phyloP scores from a whole-genome alignment of 495 filamentous ascomycete species.

The Hypoxylon crocopeplum region DNA sequence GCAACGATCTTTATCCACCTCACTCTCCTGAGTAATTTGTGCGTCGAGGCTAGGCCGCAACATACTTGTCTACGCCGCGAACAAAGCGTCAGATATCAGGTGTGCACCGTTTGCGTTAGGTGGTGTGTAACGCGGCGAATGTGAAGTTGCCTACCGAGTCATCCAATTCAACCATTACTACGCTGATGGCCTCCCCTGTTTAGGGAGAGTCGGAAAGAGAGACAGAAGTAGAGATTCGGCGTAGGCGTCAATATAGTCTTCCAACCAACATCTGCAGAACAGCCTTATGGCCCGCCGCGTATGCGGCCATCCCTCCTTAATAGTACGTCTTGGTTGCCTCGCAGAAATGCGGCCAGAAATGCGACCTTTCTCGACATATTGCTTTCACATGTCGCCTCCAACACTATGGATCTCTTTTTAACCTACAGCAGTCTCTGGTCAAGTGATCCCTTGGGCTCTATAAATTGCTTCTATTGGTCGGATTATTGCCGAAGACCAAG shows the following conservation, averaged over 20 bases:
- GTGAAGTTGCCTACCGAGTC: conserved; percentile 8
- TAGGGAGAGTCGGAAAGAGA: not conserved
- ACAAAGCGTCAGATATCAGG: not conserved
- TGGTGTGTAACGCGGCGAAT: conserved; percentile 4
- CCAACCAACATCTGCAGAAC: conserved; percentile 28
- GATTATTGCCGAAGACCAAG: conserved; percentile 4
- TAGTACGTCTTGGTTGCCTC: conserved; percentile 17
- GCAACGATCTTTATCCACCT: conserved; percentile 6
- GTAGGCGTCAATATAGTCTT: conserved; percentile 3
- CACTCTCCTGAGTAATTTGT: conserved; percentile 2
- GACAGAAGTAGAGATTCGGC: conserved; percentile 4
- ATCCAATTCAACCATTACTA: not conserved
- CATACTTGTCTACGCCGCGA: not conserved
- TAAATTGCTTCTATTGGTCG: not conserved
- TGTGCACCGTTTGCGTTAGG: conserved; percentile 2
- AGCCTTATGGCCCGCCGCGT: conserved; percentile 30
- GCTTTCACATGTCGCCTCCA: conserved; percentile 19
- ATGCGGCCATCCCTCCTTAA: conserved; percentile 25
- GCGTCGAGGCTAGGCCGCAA: not conserved
- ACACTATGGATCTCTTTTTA: conserved; percentile 12
- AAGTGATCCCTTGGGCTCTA: conserved; percentile 23
- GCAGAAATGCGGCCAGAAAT: conserved; percentile 24
- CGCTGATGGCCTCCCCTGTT: conserved; percentile 8
- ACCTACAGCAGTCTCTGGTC: conserved; percentile 18
- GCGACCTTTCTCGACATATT: conserved; percentile 11